phyloP scores from a whole-genome alignment of 1,284 basidiomycete genomes.

The Trichosporon sp. region DNA sequence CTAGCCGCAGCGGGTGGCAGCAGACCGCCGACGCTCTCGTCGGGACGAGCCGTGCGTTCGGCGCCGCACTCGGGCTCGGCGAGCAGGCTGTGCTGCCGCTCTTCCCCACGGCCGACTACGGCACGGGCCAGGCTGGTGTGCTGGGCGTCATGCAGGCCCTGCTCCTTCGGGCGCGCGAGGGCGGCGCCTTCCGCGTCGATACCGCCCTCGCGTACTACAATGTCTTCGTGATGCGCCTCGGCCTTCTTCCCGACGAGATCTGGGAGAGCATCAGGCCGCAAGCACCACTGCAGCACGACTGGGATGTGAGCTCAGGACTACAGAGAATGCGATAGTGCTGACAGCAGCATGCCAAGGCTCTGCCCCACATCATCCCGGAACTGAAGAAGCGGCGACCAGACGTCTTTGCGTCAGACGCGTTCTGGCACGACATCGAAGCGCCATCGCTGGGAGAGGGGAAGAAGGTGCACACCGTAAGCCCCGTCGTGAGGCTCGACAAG shows the following conservation, averaged over 20 bases:
- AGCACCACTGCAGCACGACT: constrained; percentile 4
- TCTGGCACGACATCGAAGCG: constrained; percentile 9
- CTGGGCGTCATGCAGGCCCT: constrained; percentile 12
- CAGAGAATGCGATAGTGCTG: not conserved
- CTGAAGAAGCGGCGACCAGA: not conserved
- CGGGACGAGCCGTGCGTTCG: constrained; percentile 4
- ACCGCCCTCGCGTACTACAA: constrained; percentile 9
- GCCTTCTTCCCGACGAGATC: constrained; percentile 4
- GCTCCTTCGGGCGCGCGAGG: constrained; percentile 3
- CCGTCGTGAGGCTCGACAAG: constrained; percentile 1
- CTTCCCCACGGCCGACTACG: constrained; percentile 14
- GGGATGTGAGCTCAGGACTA: constrained; percentile 9
- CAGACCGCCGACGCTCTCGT: constrained; percentile 9
- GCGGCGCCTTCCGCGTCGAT: constrained; percentile 12
- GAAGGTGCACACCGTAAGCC: not conserved
- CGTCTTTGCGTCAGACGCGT: constrained; percentile 4
- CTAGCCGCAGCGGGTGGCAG: constrained; percentile 13
- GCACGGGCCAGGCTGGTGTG: constrained; percentile 7
- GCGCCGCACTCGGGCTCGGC: constrained; percentile 1
- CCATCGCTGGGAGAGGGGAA: not conserved
- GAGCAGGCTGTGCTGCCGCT: constrained; percentile 9
- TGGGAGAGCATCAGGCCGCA: constrained; percentile 6
- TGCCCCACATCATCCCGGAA: constrained; percentile 1
- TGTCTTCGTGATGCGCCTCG: constrained; percentile 7
- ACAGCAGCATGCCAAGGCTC: not conserved